Conservation (phyloP, 2,329 filamentous ascomycete genomes). For the Calcarisporium arbuscula region DNA sequence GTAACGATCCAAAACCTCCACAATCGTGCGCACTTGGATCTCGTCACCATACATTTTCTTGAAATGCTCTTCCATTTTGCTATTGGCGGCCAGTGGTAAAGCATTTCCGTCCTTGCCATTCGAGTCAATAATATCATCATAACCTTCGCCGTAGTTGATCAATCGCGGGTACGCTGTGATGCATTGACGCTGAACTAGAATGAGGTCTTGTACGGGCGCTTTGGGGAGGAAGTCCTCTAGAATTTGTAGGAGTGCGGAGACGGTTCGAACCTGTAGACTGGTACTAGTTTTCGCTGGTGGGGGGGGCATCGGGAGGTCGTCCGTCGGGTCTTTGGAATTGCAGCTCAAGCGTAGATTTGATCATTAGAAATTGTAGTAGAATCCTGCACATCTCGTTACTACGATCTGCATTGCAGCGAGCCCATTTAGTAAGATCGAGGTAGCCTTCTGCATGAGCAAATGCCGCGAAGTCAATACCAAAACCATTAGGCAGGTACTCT, state of each 20-base stretch:
- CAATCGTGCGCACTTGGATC: constrained; percentile 76
- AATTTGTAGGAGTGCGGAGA: constrained; percentile 72
- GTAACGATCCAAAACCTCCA: constrained; percentile 77
- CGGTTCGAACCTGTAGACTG: constrained; percentile 77
- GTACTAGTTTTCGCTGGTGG: constrained; percentile 56
- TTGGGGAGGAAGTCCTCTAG: constrained; percentile 64
- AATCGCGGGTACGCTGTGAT: constrained; percentile 89
- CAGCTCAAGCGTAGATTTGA: constrained; percentile 78
- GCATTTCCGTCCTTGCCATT: constrained; percentile 79
- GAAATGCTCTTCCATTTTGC: constrained; percentile 94
- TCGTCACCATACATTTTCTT: constrained; percentile 97
- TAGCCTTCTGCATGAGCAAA: constrained; percentile 73
- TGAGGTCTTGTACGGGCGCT: constrained; percentile 59
- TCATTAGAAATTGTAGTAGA: constrained; percentile 72
- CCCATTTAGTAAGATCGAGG: constrained; percentile 79
- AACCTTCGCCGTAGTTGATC: constrained; percentile 93
- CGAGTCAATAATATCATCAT: constrained; percentile 82
- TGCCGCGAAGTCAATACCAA: constrained; percentile 81
- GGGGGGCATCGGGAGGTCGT: constrained; percentile 58
- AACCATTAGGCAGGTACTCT: constrained; percentile 70
- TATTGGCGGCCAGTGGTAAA: constrained; percentile 71
- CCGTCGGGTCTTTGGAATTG: no score
- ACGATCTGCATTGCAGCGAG: constrained; percentile 62
- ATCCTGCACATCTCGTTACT: constrained; percentile 62
- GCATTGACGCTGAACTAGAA: constrained; percentile 76